Percentiles rank a stretch among this genome's conserved stretches.
Evolutionary conservation across 2,329 filamentous ascomycete genomes (phyloP).

Genomic region (Ophiocordyceps camponoti-rufipedis): DNA sequence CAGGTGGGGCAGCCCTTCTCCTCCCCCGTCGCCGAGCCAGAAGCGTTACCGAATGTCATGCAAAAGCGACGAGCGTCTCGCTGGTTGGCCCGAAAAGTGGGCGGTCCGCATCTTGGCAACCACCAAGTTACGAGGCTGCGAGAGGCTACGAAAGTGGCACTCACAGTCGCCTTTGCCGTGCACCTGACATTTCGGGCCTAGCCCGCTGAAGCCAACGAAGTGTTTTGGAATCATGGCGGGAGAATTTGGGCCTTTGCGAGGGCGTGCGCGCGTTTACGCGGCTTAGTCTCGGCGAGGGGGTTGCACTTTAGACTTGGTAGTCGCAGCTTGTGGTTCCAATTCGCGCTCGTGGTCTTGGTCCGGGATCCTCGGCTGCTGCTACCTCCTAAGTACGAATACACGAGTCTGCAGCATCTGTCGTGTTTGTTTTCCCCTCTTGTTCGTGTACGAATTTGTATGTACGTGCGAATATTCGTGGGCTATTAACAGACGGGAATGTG

Average conservation of each 20-base stretch:
- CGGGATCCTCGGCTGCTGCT: too few relatives aligned
- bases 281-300: too few relatives aligned
- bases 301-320: too few relatives aligned
- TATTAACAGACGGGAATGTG: not conserved
- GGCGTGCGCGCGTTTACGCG: too few relatives aligned
- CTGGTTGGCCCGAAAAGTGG: constrained; percentile 1
- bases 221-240: too few relatives aligned
- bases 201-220: too few relatives aligned
- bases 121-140: not conserved
- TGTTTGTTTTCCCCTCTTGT: not conserved
- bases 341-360: too few relatives aligned
- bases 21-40: not conserved
- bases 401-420: not conserved
- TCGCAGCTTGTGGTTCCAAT: too few relatives aligned
- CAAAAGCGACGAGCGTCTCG: not conserved
- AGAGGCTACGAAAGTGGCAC: not conserved
- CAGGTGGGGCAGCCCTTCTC: not conserved
- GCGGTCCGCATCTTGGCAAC: too few relatives aligned
- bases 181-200: too few relatives aligned
- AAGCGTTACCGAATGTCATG: not conserved
- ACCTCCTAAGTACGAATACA: too few relatives aligned
- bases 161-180: not conserved
- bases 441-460: not conserved
- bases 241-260: too few relatives aligned
- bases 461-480: not conserved